Percentiles rank a stretch among this genome's conserved stretches.
phyloP scores from a whole-genome alignment of 331 rosid genomes.

The Malus hybrid region DNA sequence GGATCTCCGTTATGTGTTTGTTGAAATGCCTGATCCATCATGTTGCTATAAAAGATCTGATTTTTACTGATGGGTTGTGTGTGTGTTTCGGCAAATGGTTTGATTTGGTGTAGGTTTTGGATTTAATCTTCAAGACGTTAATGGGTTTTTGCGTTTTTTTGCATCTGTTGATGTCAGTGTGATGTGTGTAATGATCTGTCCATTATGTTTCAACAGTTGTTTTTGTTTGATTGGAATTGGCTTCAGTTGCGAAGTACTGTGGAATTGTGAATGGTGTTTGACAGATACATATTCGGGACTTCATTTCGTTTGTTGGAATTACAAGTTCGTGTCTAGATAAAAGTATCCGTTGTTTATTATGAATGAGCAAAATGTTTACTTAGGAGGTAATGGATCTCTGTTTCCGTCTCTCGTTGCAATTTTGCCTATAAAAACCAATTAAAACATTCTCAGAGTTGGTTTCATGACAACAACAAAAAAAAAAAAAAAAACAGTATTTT shows the following conservation, averaged over 20 bases:
- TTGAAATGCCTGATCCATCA: constrained; percentile 16
- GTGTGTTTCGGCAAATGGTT: background rate
- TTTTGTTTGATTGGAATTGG: background rate
- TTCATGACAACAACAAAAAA: background rate
- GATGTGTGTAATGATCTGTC: background rate
- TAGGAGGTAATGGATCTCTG: background rate
- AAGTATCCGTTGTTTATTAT: background rate
- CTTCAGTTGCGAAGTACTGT: background rate
- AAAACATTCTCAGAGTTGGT: background rate
- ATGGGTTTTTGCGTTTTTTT: background rate
- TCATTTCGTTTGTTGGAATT: background rate
- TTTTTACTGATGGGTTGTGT: constrained; percentile 1
- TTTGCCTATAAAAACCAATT: background rate
- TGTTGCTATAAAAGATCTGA: constrained; percentile 4
- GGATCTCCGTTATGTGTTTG: constrained; percentile 22
- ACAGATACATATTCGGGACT: background rate
- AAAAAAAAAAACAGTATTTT: background rate
- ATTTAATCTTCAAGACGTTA: background rate
- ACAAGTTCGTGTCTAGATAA: background rate
- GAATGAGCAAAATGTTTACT: background rate
- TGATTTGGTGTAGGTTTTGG: background rate
- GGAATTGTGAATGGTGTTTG: background rate
- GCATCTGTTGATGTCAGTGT: background rate
- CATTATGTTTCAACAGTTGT: background rate
- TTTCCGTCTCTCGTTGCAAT: background rate